phyloP scores from a whole-genome alignment of 176 grass and related monocot species.

The Oryza coarctata region DNA sequence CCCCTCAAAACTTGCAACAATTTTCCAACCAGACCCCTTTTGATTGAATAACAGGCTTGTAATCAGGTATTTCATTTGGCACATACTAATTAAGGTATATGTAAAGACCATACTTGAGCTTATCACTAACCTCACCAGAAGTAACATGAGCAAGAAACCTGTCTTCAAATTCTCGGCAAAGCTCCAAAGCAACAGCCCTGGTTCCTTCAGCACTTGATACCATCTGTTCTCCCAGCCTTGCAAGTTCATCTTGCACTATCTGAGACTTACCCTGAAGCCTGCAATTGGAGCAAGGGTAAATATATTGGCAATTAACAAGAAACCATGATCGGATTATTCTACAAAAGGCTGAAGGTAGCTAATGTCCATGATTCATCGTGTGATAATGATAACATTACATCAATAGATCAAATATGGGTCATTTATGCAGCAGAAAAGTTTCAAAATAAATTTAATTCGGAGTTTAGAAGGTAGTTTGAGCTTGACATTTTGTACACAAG shows the following conservation, averaged over 20 bases:
- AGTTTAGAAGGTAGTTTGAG: conserved; percentile 3
- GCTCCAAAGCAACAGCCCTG: conserved; percentile 79
- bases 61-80: conserved; percentile 32
- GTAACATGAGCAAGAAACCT: conserved; percentile 86
- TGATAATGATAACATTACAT: neutral
- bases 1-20: conserved; percentile 92
- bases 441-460: conserved; percentile 22
- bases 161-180: conserved; percentile 92
- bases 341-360: conserved; percentile 1
- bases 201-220: conserved; percentile 82
- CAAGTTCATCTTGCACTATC: conserved; percentile 86
- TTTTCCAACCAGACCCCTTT: conserved; percentile 90
- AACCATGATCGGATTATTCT: neutral
- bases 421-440: neutral
- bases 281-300: conserved; percentile 21
- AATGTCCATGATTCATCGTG: neutral
- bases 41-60: neutral
- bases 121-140: conserved; percentile 80
- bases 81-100: conserved; percentile 21
- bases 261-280: conserved; percentile 94
- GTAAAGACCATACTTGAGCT: conserved; percentile 6
- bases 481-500: conserved; percentile 20
- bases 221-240: conserved; percentile 89
- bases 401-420: conserved; percentile 10
- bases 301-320: conserved; percentile 17